Evolutionary conservation across 2,329 filamentous ascomycete genomes (phyloP).

Genomic region (Anisogramma anomala): DNA sequence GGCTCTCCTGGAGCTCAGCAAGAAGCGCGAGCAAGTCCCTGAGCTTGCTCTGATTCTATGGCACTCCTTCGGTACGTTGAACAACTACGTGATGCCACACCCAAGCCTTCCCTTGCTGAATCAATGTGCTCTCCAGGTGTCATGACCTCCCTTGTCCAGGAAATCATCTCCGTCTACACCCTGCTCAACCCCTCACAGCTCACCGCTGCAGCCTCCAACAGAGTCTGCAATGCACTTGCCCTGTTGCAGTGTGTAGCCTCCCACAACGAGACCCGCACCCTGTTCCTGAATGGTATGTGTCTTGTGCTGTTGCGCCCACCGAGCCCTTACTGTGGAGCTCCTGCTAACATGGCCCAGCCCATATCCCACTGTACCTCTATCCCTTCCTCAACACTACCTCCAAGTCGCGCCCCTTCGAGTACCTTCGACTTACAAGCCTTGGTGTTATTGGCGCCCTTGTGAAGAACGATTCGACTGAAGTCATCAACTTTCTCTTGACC

Average conservation of each 20-base stretch:
- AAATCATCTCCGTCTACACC: conserved; percentile 98
- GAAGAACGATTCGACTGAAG: conserved; percentile 96
- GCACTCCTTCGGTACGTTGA: conserved; percentile 83
- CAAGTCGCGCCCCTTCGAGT: conserved; percentile 95
- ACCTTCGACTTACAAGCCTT: conserved; percentile 86
- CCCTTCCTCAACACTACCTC: conserved; percentile 98
- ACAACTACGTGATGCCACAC: too few species aligned
- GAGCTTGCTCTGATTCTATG: conserved; percentile 92
- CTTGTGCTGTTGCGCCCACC: background rate
- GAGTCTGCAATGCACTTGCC: conserved; percentile 93
- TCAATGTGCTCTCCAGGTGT: conserved; percentile 49
- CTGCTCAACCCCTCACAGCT: conserved; percentile 93
- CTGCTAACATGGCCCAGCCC: conserved; percentile 44
- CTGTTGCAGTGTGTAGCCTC: conserved; percentile 94
- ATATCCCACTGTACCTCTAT: conserved; percentile 95
- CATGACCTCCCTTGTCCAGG: conserved; percentile 93
- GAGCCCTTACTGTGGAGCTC: background rate
- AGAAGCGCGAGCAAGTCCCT: conserved; percentile 96
- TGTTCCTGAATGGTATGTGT: conserved; percentile 77
- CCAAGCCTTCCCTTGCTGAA: too few species aligned
- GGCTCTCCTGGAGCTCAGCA: conserved; percentile 88
- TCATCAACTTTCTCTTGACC: conserved; percentile 96
- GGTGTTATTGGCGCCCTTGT: conserved; percentile 95
- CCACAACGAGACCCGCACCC: conserved; percentile 86
- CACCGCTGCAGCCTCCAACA: conserved; percentile 91